phyloP scores from a whole-genome alignment of 345 rosid genomes.

The Populus nigra region DNA sequence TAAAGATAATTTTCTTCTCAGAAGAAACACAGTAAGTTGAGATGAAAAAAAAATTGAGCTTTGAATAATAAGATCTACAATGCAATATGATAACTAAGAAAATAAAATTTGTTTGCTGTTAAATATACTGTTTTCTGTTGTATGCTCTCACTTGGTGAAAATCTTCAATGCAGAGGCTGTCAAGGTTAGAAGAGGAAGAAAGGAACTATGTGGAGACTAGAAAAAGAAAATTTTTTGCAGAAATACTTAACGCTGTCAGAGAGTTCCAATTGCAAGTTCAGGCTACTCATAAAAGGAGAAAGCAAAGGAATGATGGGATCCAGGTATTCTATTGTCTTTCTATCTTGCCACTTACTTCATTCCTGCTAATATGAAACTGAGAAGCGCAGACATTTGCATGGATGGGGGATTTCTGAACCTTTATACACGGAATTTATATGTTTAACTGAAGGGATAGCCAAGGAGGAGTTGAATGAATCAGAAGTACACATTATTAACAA shows the following conservation, averaged over 20 bases:
- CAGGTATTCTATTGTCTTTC: slow-evolving; percentile 49
- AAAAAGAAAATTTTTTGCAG: slow-evolving; percentile 82
- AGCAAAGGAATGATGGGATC: slow-evolving; percentile 91
- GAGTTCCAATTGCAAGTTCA: slow-evolving; percentile 84
- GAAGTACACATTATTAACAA: not conserved
- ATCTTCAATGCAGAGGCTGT: slow-evolving; percentile 62
- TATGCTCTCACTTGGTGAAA: slow-evolving; percentile 18
- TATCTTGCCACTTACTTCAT: not conserved
- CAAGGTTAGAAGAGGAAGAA: slow-evolving; percentile 84
- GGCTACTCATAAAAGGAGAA: slow-evolving; percentile 80
- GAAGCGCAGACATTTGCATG: not conserved
- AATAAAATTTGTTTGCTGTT: not conserved
- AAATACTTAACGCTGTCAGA: slow-evolving; percentile 82
- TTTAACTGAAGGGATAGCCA: not conserved
- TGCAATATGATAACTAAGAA: not conserved
- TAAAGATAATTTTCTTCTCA: not conserved
- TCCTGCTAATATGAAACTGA: not conserved
- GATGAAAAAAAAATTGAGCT: not conserved
- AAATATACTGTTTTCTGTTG: slow-evolving; percentile 1
- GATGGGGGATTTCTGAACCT: not conserved
- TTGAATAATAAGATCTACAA: not conserved
- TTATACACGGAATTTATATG: not conserved
- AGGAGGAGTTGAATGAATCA: not conserved
- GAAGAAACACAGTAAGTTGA: not conserved
- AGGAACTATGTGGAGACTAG: slow-evolving; percentile 71